Evolutionary conservation across 306 rosid species (phyloP), one percentile per base, ranked within the genome.

Genomic region (Prunus padus): DNA sequence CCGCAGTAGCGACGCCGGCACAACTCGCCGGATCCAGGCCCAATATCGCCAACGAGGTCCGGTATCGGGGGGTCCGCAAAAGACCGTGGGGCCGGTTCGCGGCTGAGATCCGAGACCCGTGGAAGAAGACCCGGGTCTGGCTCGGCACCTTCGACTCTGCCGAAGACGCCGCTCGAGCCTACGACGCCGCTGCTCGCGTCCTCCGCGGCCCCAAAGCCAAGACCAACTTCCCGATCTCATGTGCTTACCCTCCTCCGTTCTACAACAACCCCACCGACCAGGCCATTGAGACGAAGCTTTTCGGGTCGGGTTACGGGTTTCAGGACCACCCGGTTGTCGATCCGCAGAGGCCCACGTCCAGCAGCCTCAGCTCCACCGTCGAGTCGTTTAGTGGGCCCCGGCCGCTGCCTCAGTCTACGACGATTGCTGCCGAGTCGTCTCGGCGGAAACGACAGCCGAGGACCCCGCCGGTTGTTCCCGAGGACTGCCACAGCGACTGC

Each of bases 81-180:
- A 80, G 97, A 73, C 97, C 97, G 5, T 92, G 97, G 97, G 97
- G 97, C 0, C 81, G 92, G 63, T 92, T 84, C 73, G 97, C 97
- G 0, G 97, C 96, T 22, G 97, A 92, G 92, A 92, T 92, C 88
- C 88, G 97, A 75, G 97, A 92, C 84, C 97, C 96, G 0, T 78
- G 89, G 86, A 92, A 88, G 84, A 92, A 92, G 75, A 86, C 90
- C 3, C 76, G 97, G 42, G 92, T 92, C 1, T 92, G 97, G 97
- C 88, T 92, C 0, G 97, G 97, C 1, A 90, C 97, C 12, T 92
- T 92, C 63, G 94, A 92, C 66, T 90, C 94, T 0, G 97, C 97
- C 1, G 96, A 88, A 76, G 96, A 90, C 49, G 97, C 96, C 2
- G 96, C 96, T 0, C 87, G 90, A 2, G 97, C 97, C 10, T 90